Conservation (phyloP, 2,329 filamentous ascomycete species). For the Phyllosticta citribraziliensis region DNA sequence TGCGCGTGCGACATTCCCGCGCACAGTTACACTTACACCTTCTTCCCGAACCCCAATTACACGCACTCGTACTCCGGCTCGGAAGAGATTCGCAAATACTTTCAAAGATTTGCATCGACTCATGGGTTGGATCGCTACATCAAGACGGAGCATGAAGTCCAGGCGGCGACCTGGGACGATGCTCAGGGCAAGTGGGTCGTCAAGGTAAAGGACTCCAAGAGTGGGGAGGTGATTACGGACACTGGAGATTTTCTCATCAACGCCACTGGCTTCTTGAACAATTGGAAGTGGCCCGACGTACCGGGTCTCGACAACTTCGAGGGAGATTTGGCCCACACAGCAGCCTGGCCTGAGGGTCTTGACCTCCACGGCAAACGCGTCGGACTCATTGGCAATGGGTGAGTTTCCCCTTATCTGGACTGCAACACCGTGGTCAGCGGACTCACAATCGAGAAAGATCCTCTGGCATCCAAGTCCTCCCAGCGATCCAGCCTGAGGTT, state of each 20-base stretch:
- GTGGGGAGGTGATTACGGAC: slow-evolving; percentile 12
- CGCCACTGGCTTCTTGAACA: slow-evolving; percentile 17
- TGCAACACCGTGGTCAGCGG: slow-evolving; percentile 16
- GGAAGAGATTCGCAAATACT: slow-evolving; percentile 35
- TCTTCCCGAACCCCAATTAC: slow-evolving; percentile 38
- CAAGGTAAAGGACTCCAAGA: slow-evolving; percentile 12
- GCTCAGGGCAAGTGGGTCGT: slow-evolving; percentile 19
- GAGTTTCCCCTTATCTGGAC: slow-evolving; percentile 15
- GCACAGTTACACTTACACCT: slow-evolving; percentile 44
- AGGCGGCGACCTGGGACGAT: slow-evolving; percentile 22
- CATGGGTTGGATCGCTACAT: slow-evolving; percentile 30
- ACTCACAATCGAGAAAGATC: slow-evolving; percentile 31
- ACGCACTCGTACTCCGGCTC: slow-evolving; percentile 34
- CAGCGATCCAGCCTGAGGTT: slow-evolving; percentile 36
- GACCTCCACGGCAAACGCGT: slow-evolving; percentile 41
- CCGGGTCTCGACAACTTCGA: slow-evolving; percentile 42
- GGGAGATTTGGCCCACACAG: slow-evolving; percentile 45
- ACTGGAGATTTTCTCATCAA: slow-evolving; percentile 18
- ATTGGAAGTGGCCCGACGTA: slow-evolving; percentile 26
- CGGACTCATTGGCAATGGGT: slow-evolving; percentile 45
- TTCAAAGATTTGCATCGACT: slow-evolving; percentile 32
- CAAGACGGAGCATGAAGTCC: slow-evolving; percentile 24
- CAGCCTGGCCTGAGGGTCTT: slow-evolving; percentile 44
- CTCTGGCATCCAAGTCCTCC: slow-evolving; percentile 45
- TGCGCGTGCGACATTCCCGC: slow-evolving; percentile 37